Percentiles rank a stretch among this genome's conserved stretches.
phyloP scores from a whole-genome alignment of 768 basidiomycete genomes.

The Boletus subparvulus region DNA sequence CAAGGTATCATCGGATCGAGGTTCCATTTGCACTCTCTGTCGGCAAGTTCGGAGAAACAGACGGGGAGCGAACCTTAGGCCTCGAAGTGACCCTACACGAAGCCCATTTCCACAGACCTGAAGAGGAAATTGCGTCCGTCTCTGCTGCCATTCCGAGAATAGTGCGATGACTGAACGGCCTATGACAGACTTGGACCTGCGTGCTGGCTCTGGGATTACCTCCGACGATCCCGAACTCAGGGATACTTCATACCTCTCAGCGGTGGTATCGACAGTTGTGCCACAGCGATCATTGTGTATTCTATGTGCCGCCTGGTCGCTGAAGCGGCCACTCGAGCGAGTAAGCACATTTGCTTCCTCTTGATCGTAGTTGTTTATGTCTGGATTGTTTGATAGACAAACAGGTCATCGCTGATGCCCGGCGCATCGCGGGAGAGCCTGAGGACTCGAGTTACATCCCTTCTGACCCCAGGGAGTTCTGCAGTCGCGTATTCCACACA shows the following conservation, averaged over 20 bases:
- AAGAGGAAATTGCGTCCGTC: constrained; percentile 96
- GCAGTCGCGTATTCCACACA: constrained; percentile 87
- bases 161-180: neutral
- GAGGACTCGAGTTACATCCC: constrained; percentile 82
- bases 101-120: constrained; percentile 71
- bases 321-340: constrained; percentile 70
- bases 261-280: constrained; percentile 97
- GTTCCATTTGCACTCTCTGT: constrained; percentile 76
- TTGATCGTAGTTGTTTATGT: neutral
- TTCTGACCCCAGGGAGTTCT: constrained; percentile 84
- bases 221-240: constrained; percentile 87
- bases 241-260: constrained; percentile 96
- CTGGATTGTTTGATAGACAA: constrained; percentile 46
- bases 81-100: constrained; percentile 45
- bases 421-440: constrained; percentile 83
- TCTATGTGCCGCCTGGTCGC: constrained; percentile 94
- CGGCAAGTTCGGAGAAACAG: constrained; percentile 67
- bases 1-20: constrained; percentile 79
- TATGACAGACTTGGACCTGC: constrained; percentile 82
- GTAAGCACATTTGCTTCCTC: constrained; percentile 40
- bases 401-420: constrained; percentile 88
- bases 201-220: constrained; percentile 99
- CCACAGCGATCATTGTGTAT: constrained; percentile 92
- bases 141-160: neutral
- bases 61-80: constrained; percentile 48